phyloP scores from a whole-genome alignment of 352 stramenopile species.

The Peronospora destructor region DNA sequence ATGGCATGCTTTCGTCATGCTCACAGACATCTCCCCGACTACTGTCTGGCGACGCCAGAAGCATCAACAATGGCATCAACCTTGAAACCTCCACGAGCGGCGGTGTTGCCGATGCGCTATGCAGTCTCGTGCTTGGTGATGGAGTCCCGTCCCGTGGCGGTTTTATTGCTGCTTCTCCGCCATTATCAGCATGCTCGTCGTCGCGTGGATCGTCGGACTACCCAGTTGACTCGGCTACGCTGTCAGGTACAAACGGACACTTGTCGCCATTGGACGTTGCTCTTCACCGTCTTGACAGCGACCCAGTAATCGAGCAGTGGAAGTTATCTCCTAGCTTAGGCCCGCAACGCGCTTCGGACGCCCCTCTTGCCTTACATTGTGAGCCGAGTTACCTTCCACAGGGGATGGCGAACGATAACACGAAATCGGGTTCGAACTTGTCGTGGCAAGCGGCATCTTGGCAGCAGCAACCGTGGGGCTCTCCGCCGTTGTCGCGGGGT shows the following conservation, averaged over 20 bases:
- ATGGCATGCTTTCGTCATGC: slow-evolving; percentile 27
- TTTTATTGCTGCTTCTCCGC: slow-evolving; percentile 33
- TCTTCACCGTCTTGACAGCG: slow-evolving; percentile 43
- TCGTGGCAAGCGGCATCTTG: slow-evolving; percentile 50
- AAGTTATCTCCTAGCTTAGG: slow-evolving; percentile 55
- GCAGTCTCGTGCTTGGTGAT: slow-evolving; percentile 60
- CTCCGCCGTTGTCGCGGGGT: slow-evolving; percentile 25
- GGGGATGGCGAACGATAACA: slow-evolving; percentile 30
- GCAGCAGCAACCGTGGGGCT: slow-evolving; percentile 54
- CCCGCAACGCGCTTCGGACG: slow-evolving; percentile 34
- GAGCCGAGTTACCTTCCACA: slow-evolving; percentile 43
- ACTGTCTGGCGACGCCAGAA: slow-evolving; percentile 23
- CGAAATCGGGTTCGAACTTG: slow-evolving; percentile 25
- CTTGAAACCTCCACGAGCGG: slow-evolving; percentile 32
- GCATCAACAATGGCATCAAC: slow-evolving; percentile 27
- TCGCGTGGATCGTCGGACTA: slow-evolving; percentile 56
- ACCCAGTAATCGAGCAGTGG: slow-evolving; percentile 76
- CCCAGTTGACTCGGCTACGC: slow-evolving; percentile 28
- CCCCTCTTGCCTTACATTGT: slow-evolving; percentile 38
- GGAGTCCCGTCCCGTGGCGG: slow-evolving; percentile 17
- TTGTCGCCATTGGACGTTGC: slow-evolving; percentile 52
- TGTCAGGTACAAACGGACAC: slow-evolving; percentile 27
- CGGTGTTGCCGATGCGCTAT: slow-evolving; percentile 61
- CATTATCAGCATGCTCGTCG: slow-evolving; percentile 46
- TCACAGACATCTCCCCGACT: slow-evolving; percentile 28